Percentiles rank a stretch among this genome's conserved stretches.
Conservation (phyloP, 202 grass and related monocot genomes). For the Musa balbisiana region DNA sequence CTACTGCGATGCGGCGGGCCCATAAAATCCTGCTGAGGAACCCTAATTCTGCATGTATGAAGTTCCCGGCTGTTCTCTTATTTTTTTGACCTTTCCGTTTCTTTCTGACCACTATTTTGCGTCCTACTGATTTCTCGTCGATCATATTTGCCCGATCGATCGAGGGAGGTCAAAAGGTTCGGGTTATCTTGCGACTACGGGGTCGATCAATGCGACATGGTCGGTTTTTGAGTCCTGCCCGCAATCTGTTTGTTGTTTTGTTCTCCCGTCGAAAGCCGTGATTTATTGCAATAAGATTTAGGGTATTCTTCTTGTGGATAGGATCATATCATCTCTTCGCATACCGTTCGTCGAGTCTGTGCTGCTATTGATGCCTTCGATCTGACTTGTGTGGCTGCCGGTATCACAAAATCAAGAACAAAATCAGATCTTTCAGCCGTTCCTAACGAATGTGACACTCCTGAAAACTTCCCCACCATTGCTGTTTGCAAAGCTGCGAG, state of each 20-base stretch:
- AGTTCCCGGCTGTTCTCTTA: too few species aligned
- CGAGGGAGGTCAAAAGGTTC: too few species aligned
- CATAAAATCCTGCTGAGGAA: too few species aligned
- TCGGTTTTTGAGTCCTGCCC: not conserved
- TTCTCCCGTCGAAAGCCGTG: not conserved
- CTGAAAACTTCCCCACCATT: conserved; percentile 46
- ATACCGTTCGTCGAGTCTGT: conserved; percentile 53
- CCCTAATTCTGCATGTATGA: too few species aligned
- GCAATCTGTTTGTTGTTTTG: not conserved
- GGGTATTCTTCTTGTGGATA: not conserved
- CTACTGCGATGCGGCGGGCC: too few species aligned
- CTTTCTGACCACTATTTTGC: too few species aligned
- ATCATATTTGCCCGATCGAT: too few species aligned
- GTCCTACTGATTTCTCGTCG: too few species aligned
- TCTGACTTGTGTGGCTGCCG: conserved; percentile 64
- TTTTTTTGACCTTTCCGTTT: too few species aligned
- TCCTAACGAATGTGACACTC: conserved; percentile 18
- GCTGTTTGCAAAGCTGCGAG: conserved; percentile 29
- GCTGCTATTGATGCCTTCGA: conserved; percentile 63
- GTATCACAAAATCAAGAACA: conserved; percentile 34
- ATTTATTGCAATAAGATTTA: not conserved
- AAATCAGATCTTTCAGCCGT: conserved; percentile 35
- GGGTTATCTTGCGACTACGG: too few species aligned
- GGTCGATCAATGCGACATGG: too few species aligned
- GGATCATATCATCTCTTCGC: conserved; percentile 36